These are phyloP conservation scores for Mychonastes homosphaera DNA, from an alignment of 139 green algal genomes.

Conservation along the genomic window DNA sequence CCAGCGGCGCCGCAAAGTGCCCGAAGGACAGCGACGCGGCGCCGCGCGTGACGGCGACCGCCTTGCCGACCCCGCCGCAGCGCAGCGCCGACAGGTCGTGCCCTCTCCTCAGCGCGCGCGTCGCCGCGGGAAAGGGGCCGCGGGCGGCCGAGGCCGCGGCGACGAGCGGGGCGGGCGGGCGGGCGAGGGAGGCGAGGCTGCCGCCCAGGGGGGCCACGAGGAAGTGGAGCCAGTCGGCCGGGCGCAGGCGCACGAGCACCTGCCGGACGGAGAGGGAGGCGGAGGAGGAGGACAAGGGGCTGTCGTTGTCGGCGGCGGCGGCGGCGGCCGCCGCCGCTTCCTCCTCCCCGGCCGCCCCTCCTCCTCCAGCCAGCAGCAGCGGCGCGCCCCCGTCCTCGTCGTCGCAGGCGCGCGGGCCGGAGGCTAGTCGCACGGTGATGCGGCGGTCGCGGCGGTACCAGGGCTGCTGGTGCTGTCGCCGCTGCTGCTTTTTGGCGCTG, in stretches of 20 bases:
- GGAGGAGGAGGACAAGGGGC: neutral
- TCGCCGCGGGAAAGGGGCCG: neutral
- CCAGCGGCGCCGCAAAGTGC: neutral
- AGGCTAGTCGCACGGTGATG: too few species aligned
- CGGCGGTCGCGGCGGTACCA: too few species aligned
- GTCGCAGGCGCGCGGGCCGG: neutral
- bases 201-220: constrained; percentile 33
- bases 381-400: neutral
- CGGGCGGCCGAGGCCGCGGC: neutral
- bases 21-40: neutral
- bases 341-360: neutral
- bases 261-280: constrained; percentile 4
- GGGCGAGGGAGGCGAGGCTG: constrained; percentile 16
- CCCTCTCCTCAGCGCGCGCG: neutral
- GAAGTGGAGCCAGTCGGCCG: constrained; percentile 12
- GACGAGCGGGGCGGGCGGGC: constrained; percentile 29
- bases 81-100: constrained; percentile 1
- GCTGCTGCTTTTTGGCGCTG: too few species aligned
- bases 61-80: constrained; percentile 6
- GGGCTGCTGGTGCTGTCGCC: too few species aligned
- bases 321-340: neutral
- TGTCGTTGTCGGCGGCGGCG: neutral
- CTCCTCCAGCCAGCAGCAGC: neutral
- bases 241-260: constrained; percentile 27
- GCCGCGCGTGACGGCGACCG: neutral